Conservation (phyloP, 2,329 filamentous ascomycete species). For the Penicillium sp. region DNA sequence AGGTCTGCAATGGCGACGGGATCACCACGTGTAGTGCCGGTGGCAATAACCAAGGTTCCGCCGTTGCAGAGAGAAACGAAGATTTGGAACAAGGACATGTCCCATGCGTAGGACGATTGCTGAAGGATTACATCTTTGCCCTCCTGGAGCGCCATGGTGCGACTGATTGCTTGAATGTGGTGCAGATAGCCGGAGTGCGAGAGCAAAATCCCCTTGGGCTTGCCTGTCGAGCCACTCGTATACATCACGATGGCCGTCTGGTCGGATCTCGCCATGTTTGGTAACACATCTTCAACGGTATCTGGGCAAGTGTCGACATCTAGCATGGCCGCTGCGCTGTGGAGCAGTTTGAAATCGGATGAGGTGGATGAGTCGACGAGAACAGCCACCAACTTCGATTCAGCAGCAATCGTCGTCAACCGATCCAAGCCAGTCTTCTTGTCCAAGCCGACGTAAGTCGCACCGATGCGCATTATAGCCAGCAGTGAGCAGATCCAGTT, state of each 20-base stretch:
- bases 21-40: conserved; percentile 11
- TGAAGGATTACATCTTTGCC: conserved; percentile 17
- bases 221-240: conserved; percentile 22
- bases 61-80: conserved; percentile 17
- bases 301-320: conserved; percentile 2
- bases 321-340: conserved; percentile 1
- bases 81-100: conserved; percentile 21
- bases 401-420: conserved; percentile 19
- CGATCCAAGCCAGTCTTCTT: conserved; percentile 22
- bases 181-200: conserved; percentile 13
- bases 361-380: conserved; percentile 8
- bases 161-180: conserved; percentile 11
- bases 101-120: conserved; percentile 23
- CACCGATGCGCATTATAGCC: conserved; percentile 30
- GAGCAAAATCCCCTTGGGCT: conserved; percentile 14
- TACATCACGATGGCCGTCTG: conserved; percentile 15
- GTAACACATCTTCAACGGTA: neutral
- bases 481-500: conserved; percentile 31
- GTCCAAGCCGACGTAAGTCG: conserved; percentile 35
- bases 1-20: conserved; percentile 15
- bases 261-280: conserved; percentile 5
- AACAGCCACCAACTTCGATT: conserved; percentile 9
- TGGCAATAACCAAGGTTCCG: conserved; percentile 16
- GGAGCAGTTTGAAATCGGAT: conserved; percentile 4
- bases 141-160: conserved; percentile 4